These are phyloP conservation scores for Ceratobasidium sp. DNA, from an alignment of 1,284 basidiomycete species.

Conservation along the genomic window DNA sequence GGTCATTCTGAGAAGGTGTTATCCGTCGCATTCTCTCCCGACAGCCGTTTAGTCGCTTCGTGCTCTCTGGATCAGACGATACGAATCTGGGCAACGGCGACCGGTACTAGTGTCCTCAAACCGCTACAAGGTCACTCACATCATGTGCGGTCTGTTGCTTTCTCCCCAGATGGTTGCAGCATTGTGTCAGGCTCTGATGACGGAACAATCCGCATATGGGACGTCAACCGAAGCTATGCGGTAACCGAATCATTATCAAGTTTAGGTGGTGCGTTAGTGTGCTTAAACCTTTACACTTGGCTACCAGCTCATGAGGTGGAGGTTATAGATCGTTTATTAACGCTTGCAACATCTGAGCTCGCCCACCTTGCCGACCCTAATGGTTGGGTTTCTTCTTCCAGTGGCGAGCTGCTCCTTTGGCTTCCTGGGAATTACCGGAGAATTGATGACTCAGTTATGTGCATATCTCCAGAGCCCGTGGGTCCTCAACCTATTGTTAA, in stretches of 20 bases:
- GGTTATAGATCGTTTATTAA: neutral
- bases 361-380: neutral
- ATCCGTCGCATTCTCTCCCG: slow-evolving; percentile 5
- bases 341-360: neutral
- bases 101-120: neutral
- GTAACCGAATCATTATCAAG: neutral
- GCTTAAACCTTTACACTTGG: neutral
- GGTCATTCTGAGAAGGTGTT: neutral
- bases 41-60: neutral
- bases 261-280: neutral
- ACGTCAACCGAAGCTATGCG: neutral
- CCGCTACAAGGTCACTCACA: neutral
- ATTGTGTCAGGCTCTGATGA: neutral
- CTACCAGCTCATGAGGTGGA: neutral
- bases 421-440: neutral
- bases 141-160: neutral
- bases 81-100: neutral
- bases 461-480: neutral
- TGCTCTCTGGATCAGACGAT: neutral
- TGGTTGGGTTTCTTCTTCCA: neutral
- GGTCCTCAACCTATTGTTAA: neutral
- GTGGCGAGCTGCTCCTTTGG: neutral
- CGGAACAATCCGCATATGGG: slow-evolving; percentile 3
- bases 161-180: neutral
- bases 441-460: neutral